Conservation (phyloP, 768 basidiomycete genomes). For the Leucocoprinus birnbaumii region DNA sequence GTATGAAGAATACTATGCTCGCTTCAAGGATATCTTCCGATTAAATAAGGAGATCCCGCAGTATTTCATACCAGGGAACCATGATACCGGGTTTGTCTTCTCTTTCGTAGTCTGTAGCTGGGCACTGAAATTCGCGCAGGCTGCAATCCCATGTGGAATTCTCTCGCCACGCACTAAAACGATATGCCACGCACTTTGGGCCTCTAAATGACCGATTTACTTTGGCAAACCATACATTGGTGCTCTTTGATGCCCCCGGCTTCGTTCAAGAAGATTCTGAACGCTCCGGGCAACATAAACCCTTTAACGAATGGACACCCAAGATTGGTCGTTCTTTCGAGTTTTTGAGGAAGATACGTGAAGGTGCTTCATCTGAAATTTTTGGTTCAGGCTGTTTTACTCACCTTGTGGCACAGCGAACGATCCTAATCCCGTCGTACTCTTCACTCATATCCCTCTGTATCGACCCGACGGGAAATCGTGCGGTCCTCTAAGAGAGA, state of each 20-base stretch:
- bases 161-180: slow-evolving; percentile 41
- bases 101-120: neutral
- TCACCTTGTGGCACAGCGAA: slow-evolving; percentile 20
- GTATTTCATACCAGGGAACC: slow-evolving; percentile 87
- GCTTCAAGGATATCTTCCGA: slow-evolving; percentile 73
- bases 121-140: no score
- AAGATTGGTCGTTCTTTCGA: slow-evolving; percentile 49
- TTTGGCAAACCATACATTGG: slow-evolving; percentile 68
- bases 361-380: slow-evolving; percentile 22
- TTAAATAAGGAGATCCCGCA: slow-evolving; percentile 42
- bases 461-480: slow-evolving; percentile 60
- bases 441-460: slow-evolving; percentile 91
- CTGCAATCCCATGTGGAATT: slow-evolving; percentile 43
- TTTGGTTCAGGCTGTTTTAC: slow-evolving; percentile 1
- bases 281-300: slow-evolving; percentile 37
- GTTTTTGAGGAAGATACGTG: slow-evolving; percentile 43
- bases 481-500: slow-evolving; percentile 81
- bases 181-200: slow-evolving; percentile 79
- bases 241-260: slow-evolving; percentile 71
- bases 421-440: slow-evolving; percentile 48
- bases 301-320: slow-evolving; percentile 45
- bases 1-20: slow-evolving; percentile 65
- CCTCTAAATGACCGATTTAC: slow-evolving; percentile 59
- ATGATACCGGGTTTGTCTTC: slow-evolving; percentile 68
- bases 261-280: slow-evolving; percentile 72